Evolutionary conservation across 768 basidiomycete species (phyloP), one percentile per base, ranked within the genome.

Genomic region (Auricularia auricula-judae): DNA sequence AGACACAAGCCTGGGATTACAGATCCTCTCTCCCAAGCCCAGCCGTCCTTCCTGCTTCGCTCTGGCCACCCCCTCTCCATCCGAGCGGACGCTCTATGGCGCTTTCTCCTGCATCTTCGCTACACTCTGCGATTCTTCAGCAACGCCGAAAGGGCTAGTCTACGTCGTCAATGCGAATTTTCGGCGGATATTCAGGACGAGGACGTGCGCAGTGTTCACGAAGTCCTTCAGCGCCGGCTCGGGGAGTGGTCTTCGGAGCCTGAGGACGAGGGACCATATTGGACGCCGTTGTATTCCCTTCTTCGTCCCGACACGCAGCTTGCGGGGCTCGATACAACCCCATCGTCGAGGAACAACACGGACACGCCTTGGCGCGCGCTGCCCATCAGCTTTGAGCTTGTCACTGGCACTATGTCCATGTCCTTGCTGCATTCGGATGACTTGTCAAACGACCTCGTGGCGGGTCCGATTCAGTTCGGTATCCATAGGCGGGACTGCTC

Each of bases 11-110:
- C 56, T 7, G 29, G 7, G 3, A 74, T 84, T 35, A 78, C 89
- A 5, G 89, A 93, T 71, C 88, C 90, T 7, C 78, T 91, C 14
- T 93, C 92, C 23, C 84, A 89, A 36, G 90, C 86, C 36, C 90
- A 93, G 60, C 89, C 91, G 4, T 93, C 91, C 2, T 91, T 84
- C 71, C 80, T 95, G 39, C 84, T 94, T 33, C 91, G 91, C 71
- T 83, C 79, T 56, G 91, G 91, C 3, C 73, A 80, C 8, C 87
- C 90, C 7, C 82, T 87, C 58, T 71, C 78, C 42, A 72, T 92
- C 61, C 88, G 93, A 33, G 82, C 81, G 33, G 86, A 90, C 66
- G 74, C 82, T 0, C 79, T 81, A 1, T 93, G 93, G 79, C 86
- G 85, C 68, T 83, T 95, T 62, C 75, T 95, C 23, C 86, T 89